Base-by-base conservation (phyloP, 2,329 filamentous ascomycete species). In the Corynespora cassiicola region DNA sequence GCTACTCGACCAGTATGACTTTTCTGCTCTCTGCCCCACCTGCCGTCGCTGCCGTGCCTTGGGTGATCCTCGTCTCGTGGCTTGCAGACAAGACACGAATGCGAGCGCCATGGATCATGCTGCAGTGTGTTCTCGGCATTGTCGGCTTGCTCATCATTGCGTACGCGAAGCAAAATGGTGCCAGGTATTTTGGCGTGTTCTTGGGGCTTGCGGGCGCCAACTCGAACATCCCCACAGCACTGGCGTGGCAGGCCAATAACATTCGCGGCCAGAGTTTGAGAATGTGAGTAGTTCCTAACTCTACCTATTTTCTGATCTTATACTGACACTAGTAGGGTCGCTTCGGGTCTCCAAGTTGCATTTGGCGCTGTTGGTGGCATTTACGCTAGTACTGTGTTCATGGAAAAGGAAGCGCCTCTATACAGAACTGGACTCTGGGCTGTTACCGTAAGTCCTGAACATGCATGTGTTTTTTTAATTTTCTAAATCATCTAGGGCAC, bases 161-260 rank as follows among this genome's bases (percentile, higher is more conserved):
- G 6, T 77, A 72, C 56, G 21, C 34, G 7, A 39, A 35, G 19
- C 32, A 38, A 7, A 47, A 46, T 27, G 71, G 73, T 27, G 67
- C 76, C 19, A 60, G 69, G 10, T 76, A 76, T 45, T 73, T 73
- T 52, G 76, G 74, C 8, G 68, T 79, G 6, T 79, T 74, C 52
- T 72, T 52, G 31, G 42, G 42, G 5, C 30, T 79, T 23, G 72
- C 75, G 12, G 72, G 74, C 7, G 56, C 75, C 0, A 78, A 77
- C 15, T 75, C 73, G 0, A 80, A 79, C 56, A 75, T 77, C 1
- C 77, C 77, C 0, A 75, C 75, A 0, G 79, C 77, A 58, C 47
- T 81, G 28, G 73, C 71, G 3, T 81, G 77, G 77, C 76, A 71
- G 0, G 65, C 79, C 32, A 80, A 80, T 54, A 80, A 66, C 71